A percentile compares a stretch with the other conserved stretches of the same genome.
Evolutionary conservation across 1,284 basidiomycete species (phyloP).

Genomic region (Cyathus olla): DNA sequence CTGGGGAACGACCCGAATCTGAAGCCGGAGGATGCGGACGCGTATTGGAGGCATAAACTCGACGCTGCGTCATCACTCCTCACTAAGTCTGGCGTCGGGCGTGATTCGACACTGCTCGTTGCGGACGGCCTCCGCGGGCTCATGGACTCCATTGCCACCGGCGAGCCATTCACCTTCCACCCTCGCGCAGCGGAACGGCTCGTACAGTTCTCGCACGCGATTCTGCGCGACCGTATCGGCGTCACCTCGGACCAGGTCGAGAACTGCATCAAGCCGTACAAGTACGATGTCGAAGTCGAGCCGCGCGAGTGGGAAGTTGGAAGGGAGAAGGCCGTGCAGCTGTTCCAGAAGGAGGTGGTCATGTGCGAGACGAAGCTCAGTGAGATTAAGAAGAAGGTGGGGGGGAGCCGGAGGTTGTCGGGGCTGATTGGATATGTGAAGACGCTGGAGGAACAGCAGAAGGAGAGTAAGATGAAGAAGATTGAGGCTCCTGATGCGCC

Average conservation of each 20-base stretch:
- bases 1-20: constrained; percentile 81
- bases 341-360: constrained; percentile 87
- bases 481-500: constrained; percentile 29
- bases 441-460: constrained; percentile 85
- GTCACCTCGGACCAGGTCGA: constrained; percentile 98
- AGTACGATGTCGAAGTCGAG: constrained; percentile 96
- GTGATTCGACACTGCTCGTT: constrained; percentile 94
- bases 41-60: constrained; percentile 97
- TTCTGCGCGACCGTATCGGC: constrained; percentile 92
- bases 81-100: constrained; percentile 97
- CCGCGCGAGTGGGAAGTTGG: constrained; percentile 93
- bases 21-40: constrained; percentile 84
- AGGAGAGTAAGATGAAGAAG: constrained; percentile 67
- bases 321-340: constrained; percentile 76
- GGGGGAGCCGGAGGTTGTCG: constrained; percentile 84
- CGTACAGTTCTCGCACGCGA: constrained; percentile 91
- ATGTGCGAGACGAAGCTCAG: constrained; percentile 91
- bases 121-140: constrained; percentile 92
- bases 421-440: constrained; percentile 87
- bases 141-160: constrained; percentile 88
- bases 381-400: constrained; percentile 89
- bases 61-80: constrained; percentile 92
- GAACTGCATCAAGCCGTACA: constrained; percentile 99
- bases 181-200: constrained; percentile 90
- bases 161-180: constrained; percentile 95